Base-by-base conservation (phyloP, 2,329 filamentous ascomycete species). In the Sporothrix variecibatus region DNA sequence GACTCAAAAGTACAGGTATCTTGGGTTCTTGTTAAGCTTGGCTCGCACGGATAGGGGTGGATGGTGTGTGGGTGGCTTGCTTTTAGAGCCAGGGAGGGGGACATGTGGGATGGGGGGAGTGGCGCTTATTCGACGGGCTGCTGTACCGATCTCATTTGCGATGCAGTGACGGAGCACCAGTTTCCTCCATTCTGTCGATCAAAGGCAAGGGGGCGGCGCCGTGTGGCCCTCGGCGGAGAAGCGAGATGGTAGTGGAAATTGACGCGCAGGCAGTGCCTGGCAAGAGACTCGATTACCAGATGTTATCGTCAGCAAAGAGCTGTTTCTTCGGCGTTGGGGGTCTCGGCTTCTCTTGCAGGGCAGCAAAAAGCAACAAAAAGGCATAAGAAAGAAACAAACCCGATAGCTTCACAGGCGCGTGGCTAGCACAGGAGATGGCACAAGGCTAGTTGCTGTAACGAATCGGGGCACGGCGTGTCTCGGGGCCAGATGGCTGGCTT, bases 391-490 rank as follows among this genome's bases (percentile, higher is more conserved):
- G 51, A 56, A n/a, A 15, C 58, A 62, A 26, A 23, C 43, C 4
- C 23, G 69, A 71, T n/a, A 60, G 53, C 53, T 38, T 64, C 43
- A 6, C 40, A 64, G 46, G 31, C 64, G 38, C 26, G 62, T 65
- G 62, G 28, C 58, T 38, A n/a, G 28, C 58, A 62, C 58, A n/a
- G 17, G 26, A 31, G 64, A 49, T 28, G 26, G 64, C 40, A 68
- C 40, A 73, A 53, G 51, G 72, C 53, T 64, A 51, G 65, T 40
- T 38, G 64, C 43, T 26, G 56, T 23, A 23, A 53, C 67, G 31
- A 58, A 74, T 71, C 49, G 53, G 67, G 58, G 60, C 9, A 31
- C 56, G 17, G 56, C 43, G n/a, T 74, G 56, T 70, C 56, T 71
- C 56, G 72, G 72, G 56, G n/a, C 43, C 43, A 64, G 40, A 64